Conservation (phyloP, 306 rosid species). For the Ziziphus jujuba region DNA sequence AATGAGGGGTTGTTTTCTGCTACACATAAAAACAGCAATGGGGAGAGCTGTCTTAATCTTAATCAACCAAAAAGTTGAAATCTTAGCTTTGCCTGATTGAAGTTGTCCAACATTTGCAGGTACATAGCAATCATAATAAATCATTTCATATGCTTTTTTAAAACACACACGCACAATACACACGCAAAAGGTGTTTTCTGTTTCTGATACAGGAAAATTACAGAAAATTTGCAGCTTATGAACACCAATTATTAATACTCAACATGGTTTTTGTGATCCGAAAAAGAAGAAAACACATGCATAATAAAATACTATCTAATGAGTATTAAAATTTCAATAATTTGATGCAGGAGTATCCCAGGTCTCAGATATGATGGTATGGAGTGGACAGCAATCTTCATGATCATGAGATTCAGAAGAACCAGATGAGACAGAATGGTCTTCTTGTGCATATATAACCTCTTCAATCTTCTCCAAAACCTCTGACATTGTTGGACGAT, state of each 20-base stretch:
- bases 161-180: too few species aligned
- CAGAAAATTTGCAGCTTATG: background rate
- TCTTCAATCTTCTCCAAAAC: slow-evolving; percentile 54
- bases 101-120: too few species aligned
- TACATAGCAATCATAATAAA: too few species aligned
- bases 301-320: background rate
- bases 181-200: background rate
- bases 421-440: slow-evolving; percentile 11
- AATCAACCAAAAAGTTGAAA: too few species aligned
- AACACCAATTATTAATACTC: slow-evolving; percentile 4
- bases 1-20: too few species aligned
- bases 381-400: slow-evolving; percentile 49
- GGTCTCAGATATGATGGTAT: slow-evolving; percentile 57
- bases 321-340: slow-evolving; percentile 24
- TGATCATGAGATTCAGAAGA: slow-evolving; percentile 25
- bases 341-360: slow-evolving; percentile 78
- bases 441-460: slow-evolving; percentile 37
- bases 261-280: slow-evolving; percentile 1
- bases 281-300: background rate
- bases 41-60: too few species aligned
- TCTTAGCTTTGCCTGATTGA: too few species aligned
- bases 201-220: background rate
- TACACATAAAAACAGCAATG: too few species aligned
- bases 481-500: slow-evolving; percentile 51
- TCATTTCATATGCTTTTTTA: too few species aligned